phyloP scores from a whole-genome alignment of 139 green algal genomes.

The Coccomyxa sp. region DNA sequence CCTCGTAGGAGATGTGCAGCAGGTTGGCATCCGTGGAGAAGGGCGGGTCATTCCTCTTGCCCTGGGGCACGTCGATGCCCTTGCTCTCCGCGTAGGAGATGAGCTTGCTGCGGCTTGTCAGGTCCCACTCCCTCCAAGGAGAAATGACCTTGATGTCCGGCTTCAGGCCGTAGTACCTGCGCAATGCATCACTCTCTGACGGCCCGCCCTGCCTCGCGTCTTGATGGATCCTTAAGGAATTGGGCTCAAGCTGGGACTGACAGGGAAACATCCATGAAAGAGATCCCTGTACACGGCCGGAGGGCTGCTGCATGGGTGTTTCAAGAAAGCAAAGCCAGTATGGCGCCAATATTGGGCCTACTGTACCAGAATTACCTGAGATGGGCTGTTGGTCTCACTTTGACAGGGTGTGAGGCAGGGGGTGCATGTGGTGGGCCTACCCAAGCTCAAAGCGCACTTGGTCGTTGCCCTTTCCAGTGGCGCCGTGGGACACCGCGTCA shows the following conservation, averaged over 20 bases:
- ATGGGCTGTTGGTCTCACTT: no score
- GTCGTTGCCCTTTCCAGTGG: constrained; percentile 99
- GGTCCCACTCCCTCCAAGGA: constrained; percentile 98
- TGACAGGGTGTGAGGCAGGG: not conserved
- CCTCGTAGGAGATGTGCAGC: constrained; percentile 92
- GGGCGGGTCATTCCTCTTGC: constrained; percentile 88
- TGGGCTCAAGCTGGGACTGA: no score
- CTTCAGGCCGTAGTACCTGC: constrained; percentile 92
- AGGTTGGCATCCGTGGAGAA: constrained; percentile 97
- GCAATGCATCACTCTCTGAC: not conserved
- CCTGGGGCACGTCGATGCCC: constrained; percentile 62
- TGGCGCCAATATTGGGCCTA: no score
- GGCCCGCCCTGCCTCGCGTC: no score
- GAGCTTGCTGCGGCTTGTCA: constrained; percentile 85
- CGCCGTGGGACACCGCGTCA: constrained; percentile 97
- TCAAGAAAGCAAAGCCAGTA: no score
- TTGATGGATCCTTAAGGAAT: no score
- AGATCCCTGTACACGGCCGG: no score
- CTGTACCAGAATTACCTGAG: no score
- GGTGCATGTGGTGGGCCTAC: constrained; percentile 9
- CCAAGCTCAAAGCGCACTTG: constrained; percentile 89
- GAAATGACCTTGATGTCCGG: constrained; percentile 99
- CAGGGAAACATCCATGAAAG: no score
- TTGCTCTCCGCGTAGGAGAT: constrained; percentile 81
- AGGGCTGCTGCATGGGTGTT: no score